Conservation (phyloP, 257 asterid genomes). For the Linaria vulgaris region DNA sequence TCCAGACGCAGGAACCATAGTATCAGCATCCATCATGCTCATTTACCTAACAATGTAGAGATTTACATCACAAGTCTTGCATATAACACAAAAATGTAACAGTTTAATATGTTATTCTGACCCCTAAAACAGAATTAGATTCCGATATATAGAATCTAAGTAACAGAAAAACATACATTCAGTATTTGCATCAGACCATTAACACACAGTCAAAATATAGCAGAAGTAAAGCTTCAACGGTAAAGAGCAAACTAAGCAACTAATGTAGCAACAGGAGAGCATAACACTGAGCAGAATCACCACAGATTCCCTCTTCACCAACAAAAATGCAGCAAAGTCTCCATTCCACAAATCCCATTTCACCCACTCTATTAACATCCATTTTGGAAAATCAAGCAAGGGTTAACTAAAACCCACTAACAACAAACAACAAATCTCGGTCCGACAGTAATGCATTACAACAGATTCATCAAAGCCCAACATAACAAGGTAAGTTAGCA, state of each 20-base stretch:
- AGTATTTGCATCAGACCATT: background rate
- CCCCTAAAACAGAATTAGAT: constrained; percentile 11
- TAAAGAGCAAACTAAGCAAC: background rate
- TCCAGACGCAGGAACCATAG: constrained; percentile 30
- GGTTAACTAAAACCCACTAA: constrained; percentile 18
- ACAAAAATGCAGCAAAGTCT: constrained; percentile 22
- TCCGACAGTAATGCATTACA: constrained; percentile 8
- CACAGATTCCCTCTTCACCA: constrained; percentile 27
- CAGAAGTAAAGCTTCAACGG: constrained; percentile 18
- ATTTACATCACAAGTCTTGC: constrained; percentile 19
- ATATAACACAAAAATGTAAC: constrained; percentile 15
- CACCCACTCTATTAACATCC: constrained; percentile 17
- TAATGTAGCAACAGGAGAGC: constrained; percentile 4
- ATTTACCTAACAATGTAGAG: constrained; percentile 25
- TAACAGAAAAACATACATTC: background rate
- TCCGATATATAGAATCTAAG: constrained; percentile 9
- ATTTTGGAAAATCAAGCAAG: constrained; percentile 15
- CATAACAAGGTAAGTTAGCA: constrained; percentile 7
- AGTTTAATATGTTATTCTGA: background rate
- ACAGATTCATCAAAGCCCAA: constrained; percentile 12
- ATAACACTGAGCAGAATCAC: constrained; percentile 12
- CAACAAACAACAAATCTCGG: constrained; percentile 25
- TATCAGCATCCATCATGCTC: constrained; percentile 42
- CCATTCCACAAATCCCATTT: constrained; percentile 19
- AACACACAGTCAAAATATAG: constrained; percentile 3